These are phyloP conservation scores for Wallacemonas sp. DNA, from an alignment of 208 protist species.

Conservation along the genomic window DNA sequence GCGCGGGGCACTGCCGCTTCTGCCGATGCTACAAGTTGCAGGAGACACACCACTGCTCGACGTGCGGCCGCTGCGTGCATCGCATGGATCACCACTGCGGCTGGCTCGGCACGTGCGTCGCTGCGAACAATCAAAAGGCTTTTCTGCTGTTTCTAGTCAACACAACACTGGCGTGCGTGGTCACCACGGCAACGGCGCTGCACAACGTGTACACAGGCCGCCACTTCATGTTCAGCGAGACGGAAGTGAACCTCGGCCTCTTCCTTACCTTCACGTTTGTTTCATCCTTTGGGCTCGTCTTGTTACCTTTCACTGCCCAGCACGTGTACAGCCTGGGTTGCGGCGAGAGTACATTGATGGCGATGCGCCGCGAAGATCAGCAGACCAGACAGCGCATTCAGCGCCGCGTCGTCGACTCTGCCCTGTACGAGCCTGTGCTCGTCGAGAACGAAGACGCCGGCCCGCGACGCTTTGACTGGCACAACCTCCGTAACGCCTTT, in stretches of 20 bases:
- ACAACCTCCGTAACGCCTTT: constrained; percentile 32
- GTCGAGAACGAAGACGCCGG: constrained; percentile 9
- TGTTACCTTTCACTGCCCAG: constrained; percentile 8
- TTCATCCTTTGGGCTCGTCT: constrained; percentile 3
- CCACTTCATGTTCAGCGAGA: neutral
- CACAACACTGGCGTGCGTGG: neutral
- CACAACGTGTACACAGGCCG: neutral
- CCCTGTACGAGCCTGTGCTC: constrained; percentile 12
- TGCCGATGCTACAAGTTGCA: constrained; percentile 73
- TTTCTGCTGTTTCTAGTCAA: constrained; percentile 71
- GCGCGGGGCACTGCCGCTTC: constrained; percentile 46
- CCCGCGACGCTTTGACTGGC: constrained; percentile 9
- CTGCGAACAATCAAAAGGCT: constrained; percentile 72
- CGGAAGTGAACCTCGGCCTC: neutral
- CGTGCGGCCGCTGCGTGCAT: constrained; percentile 73
- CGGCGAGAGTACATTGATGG: constrained; percentile 20
- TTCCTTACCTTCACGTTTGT: constrained; percentile 11
- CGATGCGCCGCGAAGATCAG: constrained; percentile 19
- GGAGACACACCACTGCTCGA: constrained; percentile 77
- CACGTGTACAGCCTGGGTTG: constrained; percentile 6
- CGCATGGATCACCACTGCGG: constrained; percentile 78
- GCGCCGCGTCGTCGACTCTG: constrained; percentile 11
- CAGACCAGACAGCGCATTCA: neutral
- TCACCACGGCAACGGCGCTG: neutral
- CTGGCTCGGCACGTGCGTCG: constrained; percentile 82